A percentile compares a stretch with the other conserved stretches of the same genome.
These are phyloP conservation scores for Annulohypoxylon bovei DNA, from an alignment of 495 filamentous ascomycete species.

Conservation along the genomic window DNA sequence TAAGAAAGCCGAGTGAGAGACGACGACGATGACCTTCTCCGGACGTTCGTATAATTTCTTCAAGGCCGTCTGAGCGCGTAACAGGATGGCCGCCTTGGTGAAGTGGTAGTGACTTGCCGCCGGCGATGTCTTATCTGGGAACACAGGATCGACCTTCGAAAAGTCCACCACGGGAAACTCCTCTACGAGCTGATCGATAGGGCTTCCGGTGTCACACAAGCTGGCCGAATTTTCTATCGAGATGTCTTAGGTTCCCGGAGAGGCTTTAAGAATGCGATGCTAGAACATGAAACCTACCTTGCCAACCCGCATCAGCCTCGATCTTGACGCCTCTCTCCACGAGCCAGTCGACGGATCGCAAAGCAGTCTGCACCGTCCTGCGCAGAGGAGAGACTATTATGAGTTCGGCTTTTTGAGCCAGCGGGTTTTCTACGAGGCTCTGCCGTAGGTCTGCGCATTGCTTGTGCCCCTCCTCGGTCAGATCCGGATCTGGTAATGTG, in stretches of 20 bases:
- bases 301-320: constrained; percentile 63
- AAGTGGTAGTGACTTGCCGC: constrained; percentile 55
- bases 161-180: constrained; percentile 66
- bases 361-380: constrained; percentile 67
- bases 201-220: constrained; percentile 66
- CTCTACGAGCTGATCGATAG: constrained; percentile 50
- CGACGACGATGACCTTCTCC: constrained; percentile 69
- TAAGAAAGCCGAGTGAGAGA: constrained; percentile 69
- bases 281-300: constrained; percentile 46
- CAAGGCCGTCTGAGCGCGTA: constrained; percentile 59
- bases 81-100: constrained; percentile 56
- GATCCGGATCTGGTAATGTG: constrained; percentile 61
- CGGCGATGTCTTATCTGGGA: constrained; percentile 64
- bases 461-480: constrained; percentile 62
- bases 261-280: neutral
- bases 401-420: constrained; percentile 62
- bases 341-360: constrained; percentile 60
- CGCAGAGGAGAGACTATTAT: constrained; percentile 68
- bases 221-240: constrained; percentile 63
- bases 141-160: constrained; percentile 62
- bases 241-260: constrained; percentile 15
- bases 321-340: constrained; percentile 63
- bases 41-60: constrained; percentile 59
- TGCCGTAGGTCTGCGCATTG: constrained; percentile 63
- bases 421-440: constrained; percentile 55